phyloP scores from a whole-genome alignment of 345 rosid genomes.

The Gossypium herbaceum region DNA sequence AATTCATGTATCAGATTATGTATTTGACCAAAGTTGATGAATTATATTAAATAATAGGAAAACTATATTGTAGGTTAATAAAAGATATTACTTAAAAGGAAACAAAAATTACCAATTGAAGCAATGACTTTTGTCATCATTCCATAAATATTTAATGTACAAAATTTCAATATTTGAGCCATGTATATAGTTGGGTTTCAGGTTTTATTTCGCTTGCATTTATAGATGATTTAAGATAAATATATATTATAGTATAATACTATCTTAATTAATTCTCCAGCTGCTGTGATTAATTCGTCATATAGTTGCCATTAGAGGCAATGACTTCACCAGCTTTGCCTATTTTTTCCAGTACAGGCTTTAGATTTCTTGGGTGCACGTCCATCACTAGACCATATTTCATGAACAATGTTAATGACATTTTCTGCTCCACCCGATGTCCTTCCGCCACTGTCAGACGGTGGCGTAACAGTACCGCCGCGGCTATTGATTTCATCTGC shows the following conservation, averaged over 20 bases:
- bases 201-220: neutral
- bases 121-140: neutral
- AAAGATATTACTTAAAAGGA: too few relatives aligned
- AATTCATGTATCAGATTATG: too few relatives aligned
- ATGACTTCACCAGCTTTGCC: neutral
- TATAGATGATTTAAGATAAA: neutral
- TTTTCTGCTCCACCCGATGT: constrained; percentile 75
- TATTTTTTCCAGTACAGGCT: constrained; percentile 21
- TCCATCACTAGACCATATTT: constrained; percentile 53
- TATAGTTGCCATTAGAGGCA: too few relatives aligned
- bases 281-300: too few relatives aligned
- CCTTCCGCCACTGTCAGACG: constrained; percentile 42
- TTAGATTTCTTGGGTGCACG: constrained; percentile 48
- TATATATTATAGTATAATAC: too few relatives aligned
- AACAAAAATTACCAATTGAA: neutral
- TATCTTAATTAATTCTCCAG: too few relatives aligned
- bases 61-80: too few relatives aligned
- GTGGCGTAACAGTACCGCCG: constrained; percentile 57
- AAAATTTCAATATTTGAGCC: neutral
- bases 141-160: neutral
- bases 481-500: constrained; percentile 71
- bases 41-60: too few relatives aligned
- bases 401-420: constrained; percentile 78
- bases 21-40: too few relatives aligned
- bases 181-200: neutral